Evolutionary conservation across 1,284 basidiomycete species (phyloP).

Genomic region (Apiotrichum veenhuisii): DNA sequence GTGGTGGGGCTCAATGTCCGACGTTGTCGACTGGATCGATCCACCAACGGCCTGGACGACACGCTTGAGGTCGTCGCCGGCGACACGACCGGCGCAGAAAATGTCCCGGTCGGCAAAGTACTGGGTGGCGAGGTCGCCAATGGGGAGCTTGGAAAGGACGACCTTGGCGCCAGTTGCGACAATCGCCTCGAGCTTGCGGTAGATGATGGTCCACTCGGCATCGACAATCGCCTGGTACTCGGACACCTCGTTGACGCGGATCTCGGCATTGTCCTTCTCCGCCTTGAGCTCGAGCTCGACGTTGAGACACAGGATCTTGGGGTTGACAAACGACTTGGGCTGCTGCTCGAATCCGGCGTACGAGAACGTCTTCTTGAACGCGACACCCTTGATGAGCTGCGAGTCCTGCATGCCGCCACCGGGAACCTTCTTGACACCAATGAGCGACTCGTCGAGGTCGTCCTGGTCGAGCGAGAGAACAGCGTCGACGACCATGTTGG

Average conservation of each 20-base stretch:
- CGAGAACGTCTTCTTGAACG: slow-evolving; percentile 99
- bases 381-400: slow-evolving; percentile 78
- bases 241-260: slow-evolving; percentile 91
- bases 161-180: slow-evolving; percentile 96
- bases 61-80: slow-evolving; percentile 83
- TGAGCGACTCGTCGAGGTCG: slow-evolving; percentile 92
- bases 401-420: slow-evolving; percentile 99
- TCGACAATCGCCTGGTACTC: slow-evolving; percentile 99
- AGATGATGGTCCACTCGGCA: slow-evolving; percentile 99
- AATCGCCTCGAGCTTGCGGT: slow-evolving; percentile 93
- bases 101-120: slow-evolving; percentile 99
- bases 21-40: slow-evolving; percentile 89
- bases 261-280: slow-evolving; percentile 99
- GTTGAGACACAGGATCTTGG: slow-evolving; percentile 89
- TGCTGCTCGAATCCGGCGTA: slow-evolving; percentile 99
- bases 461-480: slow-evolving; percentile 88
- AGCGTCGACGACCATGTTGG: slow-evolving; percentile 97
- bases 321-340: slow-evolving; percentile 86
- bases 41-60: slow-evolving; percentile 96
- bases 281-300: slow-evolving; percentile 99
- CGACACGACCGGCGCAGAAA: slow-evolving; percentile 96
- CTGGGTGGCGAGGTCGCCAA: slow-evolving; percentile 97
- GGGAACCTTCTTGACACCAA: slow-evolving; percentile 98
- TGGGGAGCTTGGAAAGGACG: slow-evolving; percentile 95
- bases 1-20: slow-evolving; percentile 85